Percentiles rank a stretch among this genome's conserved stretches.
Conservation (phyloP, 768 basidiomycete species). For the Amanita rubescens region DNA sequence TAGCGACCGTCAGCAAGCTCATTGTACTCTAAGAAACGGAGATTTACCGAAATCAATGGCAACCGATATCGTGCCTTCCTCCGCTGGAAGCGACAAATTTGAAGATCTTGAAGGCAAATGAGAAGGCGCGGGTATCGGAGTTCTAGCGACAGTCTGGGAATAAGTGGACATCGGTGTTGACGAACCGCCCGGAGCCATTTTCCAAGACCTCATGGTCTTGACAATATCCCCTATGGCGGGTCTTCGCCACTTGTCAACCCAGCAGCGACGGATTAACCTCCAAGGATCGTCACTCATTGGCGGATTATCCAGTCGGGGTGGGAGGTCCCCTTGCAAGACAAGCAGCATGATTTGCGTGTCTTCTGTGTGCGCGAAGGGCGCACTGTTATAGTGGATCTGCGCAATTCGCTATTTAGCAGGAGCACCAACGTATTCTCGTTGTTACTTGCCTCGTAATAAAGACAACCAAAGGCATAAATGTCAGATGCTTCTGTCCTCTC, state of each 20-base stretch:
- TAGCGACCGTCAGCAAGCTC: slow-evolving; percentile 4
- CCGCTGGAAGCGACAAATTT: slow-evolving; percentile 20
- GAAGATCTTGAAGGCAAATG: slow-evolving; percentile 11
- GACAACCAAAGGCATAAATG: too few species aligned
- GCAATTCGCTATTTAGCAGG: background rate
- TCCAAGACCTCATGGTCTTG: too few species aligned
- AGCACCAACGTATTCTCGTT: background rate
- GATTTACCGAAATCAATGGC: slow-evolving; percentile 78
- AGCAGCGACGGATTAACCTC: background rate
- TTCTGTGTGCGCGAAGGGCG: background rate
- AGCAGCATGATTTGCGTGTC: background rate
- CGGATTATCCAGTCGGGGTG: background rate
- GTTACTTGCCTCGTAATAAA: too few species aligned
- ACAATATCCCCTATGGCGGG: too few species aligned
- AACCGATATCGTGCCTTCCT: slow-evolving; percentile 77
- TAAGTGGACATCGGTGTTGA: too few species aligned
- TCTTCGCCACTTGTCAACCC: too few species aligned
- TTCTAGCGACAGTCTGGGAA: too few species aligned
- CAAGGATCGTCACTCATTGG: background rate
- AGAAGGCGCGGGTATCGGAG: too few species aligned
- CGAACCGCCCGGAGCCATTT: too few species aligned
- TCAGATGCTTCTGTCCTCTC: background rate
- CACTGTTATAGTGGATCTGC: background rate
- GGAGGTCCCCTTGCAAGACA: background rate
- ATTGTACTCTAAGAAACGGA: background rate